Conservation (phyloP, 2,329 filamentous ascomycete species). For the Karstenula rhodostoma region DNA sequence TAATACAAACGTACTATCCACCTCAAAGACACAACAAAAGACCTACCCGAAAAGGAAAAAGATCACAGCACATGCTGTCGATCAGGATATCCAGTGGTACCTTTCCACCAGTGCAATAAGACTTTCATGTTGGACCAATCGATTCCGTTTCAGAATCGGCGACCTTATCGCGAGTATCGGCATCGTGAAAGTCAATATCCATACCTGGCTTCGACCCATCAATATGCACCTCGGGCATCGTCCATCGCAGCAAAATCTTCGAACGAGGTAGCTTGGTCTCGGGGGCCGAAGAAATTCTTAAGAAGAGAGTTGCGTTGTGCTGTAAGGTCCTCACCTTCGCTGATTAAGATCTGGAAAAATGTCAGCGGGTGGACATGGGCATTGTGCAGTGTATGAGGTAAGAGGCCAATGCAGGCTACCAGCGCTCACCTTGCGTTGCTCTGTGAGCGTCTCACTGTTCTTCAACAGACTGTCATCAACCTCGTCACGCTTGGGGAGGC, state of each 20-base stretch:
- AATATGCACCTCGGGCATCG: not conserved
- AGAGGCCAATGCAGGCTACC: no score
- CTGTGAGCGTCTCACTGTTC: not conserved
- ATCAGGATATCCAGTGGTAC: not conserved
- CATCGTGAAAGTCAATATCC: not conserved
- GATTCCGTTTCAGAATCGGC: not conserved
- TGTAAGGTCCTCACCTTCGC: constrained; percentile 3
- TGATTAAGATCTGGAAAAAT: not conserved
- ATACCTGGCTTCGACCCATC: not conserved
- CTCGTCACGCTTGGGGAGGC: not conserved
- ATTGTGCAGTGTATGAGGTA: not conserved
- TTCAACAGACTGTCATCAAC: not conserved
- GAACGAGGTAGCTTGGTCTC: not conserved
- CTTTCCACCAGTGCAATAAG: not conserved
- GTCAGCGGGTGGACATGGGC: not conserved
- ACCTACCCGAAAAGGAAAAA: not conserved
- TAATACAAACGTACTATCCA: constrained; percentile 1
- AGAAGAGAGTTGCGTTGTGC: constrained; percentile 3
- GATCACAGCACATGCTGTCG: not conserved
- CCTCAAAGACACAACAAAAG: not conserved
- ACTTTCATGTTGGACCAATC: not conserved
- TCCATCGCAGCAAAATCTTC: not conserved
- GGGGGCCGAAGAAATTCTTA: constrained; percentile 1
- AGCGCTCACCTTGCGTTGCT: not conserved
- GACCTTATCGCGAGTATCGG: not conserved